Evolutionary conservation across 306 rosid species (phyloP).

Genomic region (Lupinus albus): DNA sequence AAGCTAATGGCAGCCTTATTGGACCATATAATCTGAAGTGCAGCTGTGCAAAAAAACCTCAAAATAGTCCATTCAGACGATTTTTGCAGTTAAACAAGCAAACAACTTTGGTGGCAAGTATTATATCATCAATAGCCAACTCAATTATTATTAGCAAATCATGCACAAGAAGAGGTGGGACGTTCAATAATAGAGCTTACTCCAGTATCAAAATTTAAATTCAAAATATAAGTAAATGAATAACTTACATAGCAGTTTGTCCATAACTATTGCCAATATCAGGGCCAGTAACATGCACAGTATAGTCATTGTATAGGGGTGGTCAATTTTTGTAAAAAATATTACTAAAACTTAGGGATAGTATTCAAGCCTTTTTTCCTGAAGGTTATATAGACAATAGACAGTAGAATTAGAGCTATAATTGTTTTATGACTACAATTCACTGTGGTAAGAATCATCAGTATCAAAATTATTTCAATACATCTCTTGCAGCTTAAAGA

Average conservation of each 20-base stretch:
- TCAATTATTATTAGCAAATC: slow-evolving; percentile 16
- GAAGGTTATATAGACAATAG: too few species aligned
- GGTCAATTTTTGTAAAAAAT: neutral
- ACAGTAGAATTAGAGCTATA: neutral
- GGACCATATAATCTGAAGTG: slow-evolving; percentile 9
- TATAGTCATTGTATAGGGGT: neutral
- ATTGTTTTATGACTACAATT: neutral
- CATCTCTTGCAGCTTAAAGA: neutral
- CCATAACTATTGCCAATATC: neutral
- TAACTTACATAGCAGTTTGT: neutral
- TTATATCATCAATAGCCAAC: slow-evolving; percentile 24
- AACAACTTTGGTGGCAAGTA: slow-evolving; percentile 8
- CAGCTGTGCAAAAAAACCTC: slow-evolving; percentile 22
- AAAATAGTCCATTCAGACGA: slow-evolving; percentile 24
- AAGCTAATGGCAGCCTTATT: slow-evolving; percentile 24
- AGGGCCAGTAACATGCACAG: neutral
- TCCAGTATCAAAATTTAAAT: too few species aligned
- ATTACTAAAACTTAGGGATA: neutral
- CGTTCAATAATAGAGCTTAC: too few species aligned
- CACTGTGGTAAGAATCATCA: neutral
- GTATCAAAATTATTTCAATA: neutral
- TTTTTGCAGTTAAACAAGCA: slow-evolving; percentile 12
- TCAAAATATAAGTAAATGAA: too few species aligned
- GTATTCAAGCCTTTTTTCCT: neutral
- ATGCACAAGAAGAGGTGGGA: neutral